Evolutionary conservation across 225 moss, liverwort and hornwort species (phyloP).

Genomic region (Neckera pumila): DNA sequence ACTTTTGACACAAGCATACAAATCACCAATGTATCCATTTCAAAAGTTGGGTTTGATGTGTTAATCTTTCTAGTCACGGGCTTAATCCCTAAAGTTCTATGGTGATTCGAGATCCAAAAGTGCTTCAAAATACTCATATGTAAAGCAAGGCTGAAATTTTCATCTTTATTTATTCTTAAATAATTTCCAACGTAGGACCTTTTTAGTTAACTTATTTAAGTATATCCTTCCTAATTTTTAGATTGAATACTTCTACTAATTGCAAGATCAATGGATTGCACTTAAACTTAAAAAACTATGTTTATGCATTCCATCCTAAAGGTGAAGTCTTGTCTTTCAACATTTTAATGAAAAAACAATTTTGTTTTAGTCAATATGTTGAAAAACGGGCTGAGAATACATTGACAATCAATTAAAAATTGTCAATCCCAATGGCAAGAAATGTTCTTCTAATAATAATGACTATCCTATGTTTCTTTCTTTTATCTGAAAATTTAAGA

Average conservation of each 20-base stretch:
- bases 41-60: not conserved
- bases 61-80: accelerated
- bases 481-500: not conserved
- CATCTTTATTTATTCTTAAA: not conserved
- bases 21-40: not conserved
- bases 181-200: accelerated
- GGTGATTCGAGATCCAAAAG: not conserved
- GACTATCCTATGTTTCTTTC: not conserved
- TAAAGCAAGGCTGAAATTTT: not conserved
- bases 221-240: too few species aligned
- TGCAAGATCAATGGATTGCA: too few species aligned
- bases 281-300: too few species aligned
- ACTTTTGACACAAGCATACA: not conserved
- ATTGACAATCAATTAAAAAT: not conserved
- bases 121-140: not conserved
- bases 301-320: accelerated
- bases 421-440: not conserved
- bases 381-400: not conserved
- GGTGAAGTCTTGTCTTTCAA: not conserved
- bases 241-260: not conserved
- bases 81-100: accelerated
- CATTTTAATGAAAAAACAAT: not conserved
- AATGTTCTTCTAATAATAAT: not conserved
- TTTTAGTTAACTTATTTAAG: not conserved
- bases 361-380: not conserved